These are phyloP conservation scores for Phyllosticta citribraziliensis DNA, from an alignment of 2,329 filamentous ascomycete species.

Conservation along the genomic window DNA sequence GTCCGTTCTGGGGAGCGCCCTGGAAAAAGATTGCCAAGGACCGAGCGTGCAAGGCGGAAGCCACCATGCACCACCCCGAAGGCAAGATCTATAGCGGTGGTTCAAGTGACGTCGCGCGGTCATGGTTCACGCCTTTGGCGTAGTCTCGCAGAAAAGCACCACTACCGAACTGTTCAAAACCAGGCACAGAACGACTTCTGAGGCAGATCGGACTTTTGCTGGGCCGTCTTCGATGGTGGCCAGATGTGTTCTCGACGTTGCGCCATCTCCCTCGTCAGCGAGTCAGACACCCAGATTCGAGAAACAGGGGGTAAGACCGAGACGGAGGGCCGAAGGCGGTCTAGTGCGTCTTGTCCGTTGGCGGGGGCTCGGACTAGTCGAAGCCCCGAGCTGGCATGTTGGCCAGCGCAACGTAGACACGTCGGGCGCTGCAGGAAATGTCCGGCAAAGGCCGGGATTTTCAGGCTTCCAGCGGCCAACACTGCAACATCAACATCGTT, in stretches of 20 bases:
- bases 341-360: neutral
- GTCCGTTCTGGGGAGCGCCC: neutral
- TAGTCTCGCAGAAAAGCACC: no score
- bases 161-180: neutral
- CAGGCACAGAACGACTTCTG: neutral
- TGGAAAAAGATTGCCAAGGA: neutral
- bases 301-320: neutral
- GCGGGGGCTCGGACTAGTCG: neutral
- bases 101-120: neutral
- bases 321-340: neutral
- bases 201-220: neutral
- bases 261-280: neutral
- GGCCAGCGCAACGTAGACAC: neutral
- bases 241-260: neutral
- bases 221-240: neutral
- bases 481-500: neutral
- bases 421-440: neutral
- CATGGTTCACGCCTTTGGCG: neutral
- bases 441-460: neutral
- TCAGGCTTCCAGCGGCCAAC: neutral
- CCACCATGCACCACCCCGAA: neutral
- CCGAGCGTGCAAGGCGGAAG: neutral
- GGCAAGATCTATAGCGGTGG: neutral
- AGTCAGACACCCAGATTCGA: neutral
- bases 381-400: neutral